Percentiles rank a stretch among this genome's conserved stretches.
Conservation (phyloP, 176 grass and related monocot genomes). For the Musa schizocarpa region DNA sequence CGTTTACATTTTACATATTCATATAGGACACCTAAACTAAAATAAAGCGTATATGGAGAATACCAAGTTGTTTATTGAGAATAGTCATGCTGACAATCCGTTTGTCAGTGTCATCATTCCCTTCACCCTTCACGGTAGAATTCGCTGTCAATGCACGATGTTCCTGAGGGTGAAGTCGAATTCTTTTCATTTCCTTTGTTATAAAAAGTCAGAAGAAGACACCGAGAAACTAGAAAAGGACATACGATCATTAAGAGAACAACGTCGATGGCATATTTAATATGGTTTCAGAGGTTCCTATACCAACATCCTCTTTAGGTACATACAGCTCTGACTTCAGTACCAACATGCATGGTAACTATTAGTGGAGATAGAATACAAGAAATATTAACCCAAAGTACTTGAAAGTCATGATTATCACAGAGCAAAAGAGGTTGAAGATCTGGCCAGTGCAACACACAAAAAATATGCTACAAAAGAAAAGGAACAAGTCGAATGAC, state of each 20-base stretch:
- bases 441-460: too few species aligned
- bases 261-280: not conserved
- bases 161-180: constrained; percentile 31
- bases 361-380: not conserved
- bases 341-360: constrained; percentile 5
- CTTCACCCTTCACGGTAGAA: constrained; percentile 93
- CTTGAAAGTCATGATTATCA: not conserved
- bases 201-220: not conserved
- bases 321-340: constrained; percentile 85
- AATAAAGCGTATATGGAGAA: not conserved
- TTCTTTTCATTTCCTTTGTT: constrained; percentile 1
- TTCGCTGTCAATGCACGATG: constrained; percentile 66
- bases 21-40: not conserved
- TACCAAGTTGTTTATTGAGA: constrained; percentile 92
- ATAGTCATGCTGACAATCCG: constrained; percentile 78
- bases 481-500: too few species aligned
- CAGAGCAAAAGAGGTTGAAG: too few species aligned
- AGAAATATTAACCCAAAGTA: not conserved
- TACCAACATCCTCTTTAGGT: constrained; percentile 56
- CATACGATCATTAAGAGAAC: constrained; percentile 91
- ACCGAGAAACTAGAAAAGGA: not conserved
- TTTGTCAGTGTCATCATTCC: constrained; percentile 87
- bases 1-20: constrained; percentile 1
- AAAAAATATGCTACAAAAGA: too few species aligned
- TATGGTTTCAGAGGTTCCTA: constrained; percentile 54